Conservation (phyloP, 306 rosid genomes). For the Cercis canadensis region DNA sequence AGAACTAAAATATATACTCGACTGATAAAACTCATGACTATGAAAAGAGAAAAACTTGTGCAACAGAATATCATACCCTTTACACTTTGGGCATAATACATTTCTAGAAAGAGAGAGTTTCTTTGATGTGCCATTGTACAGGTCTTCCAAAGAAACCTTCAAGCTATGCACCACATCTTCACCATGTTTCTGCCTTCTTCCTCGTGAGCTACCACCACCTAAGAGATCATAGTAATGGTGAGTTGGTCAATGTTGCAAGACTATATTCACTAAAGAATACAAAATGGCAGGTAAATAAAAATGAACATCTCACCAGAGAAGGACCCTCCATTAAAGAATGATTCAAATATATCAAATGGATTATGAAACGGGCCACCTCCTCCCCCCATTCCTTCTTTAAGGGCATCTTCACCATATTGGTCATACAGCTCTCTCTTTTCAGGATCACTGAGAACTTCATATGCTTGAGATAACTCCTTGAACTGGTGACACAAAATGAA, state of each 20-base stretch:
- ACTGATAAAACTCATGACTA: too few relatives aligned
- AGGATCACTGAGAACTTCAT: slow-evolving; percentile 78
- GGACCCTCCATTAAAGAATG: slow-evolving; percentile 60
- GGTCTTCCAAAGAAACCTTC: slow-evolving; percentile 82
- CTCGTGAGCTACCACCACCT: slow-evolving; percentile 63
- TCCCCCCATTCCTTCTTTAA: slow-evolving; percentile 76
- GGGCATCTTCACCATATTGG: slow-evolving; percentile 83
- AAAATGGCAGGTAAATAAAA: neutral
- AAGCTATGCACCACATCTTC: slow-evolving; percentile 76
- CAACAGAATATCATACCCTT: slow-evolving; percentile 56
- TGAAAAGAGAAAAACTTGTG: too few relatives aligned
- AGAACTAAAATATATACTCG: too few relatives aligned
- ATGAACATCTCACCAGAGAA: slow-evolving; percentile 60
- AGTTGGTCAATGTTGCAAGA: slow-evolving; percentile 13
- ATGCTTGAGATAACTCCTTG: slow-evolving; percentile 81
- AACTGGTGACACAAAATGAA: slow-evolving; percentile 54
- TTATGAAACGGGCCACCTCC: slow-evolving; percentile 62
- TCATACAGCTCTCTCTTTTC: slow-evolving; percentile 78
- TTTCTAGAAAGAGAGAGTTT: slow-evolving; percentile 74
- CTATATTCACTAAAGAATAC: slow-evolving; percentile 11
- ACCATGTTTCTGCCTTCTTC: slow-evolving; percentile 76
- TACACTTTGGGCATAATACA: slow-evolving; percentile 63
- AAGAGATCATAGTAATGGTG: slow-evolving; percentile 14
- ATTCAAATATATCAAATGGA: slow-evolving; percentile 76
- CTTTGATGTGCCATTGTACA: slow-evolving; percentile 74